Conservation (phyloP, 257 asterid species). For the Marsdenia floribunda region DNA sequence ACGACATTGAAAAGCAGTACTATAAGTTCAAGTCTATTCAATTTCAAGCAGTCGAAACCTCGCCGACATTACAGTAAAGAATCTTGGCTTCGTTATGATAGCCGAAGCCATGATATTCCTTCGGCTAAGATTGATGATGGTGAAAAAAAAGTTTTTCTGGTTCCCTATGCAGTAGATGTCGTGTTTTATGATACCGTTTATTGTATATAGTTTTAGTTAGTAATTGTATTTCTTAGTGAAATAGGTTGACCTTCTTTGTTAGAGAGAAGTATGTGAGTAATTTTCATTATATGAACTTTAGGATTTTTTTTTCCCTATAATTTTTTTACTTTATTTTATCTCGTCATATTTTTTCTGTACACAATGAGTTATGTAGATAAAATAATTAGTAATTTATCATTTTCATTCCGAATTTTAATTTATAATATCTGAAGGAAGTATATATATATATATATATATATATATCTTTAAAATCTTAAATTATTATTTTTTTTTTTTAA, state of each 20-base stretch:
- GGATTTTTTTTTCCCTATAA: too few relatives aligned
- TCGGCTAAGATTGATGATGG: not conserved
- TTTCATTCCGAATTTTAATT: too few relatives aligned
- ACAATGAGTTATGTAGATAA: too few relatives aligned
- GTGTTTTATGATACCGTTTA: not conserved
- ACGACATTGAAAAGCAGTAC: conserved; percentile 20
- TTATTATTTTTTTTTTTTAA: too few relatives aligned
- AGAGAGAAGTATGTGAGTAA: not conserved
- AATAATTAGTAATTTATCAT: too few relatives aligned
- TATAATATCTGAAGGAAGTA: too few relatives aligned
- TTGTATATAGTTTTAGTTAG: not conserved
- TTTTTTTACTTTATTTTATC: too few relatives aligned
- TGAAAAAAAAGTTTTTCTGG: not conserved
- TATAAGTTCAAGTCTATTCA: conserved; percentile 15
- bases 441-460: too few relatives aligned
- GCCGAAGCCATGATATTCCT: too few relatives aligned
- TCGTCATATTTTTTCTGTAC: too few relatives aligned
- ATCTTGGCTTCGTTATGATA: not conserved
- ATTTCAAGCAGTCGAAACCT: conserved; percentile 2
- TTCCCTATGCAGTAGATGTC: not conserved
- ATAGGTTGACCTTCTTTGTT: not conserved
- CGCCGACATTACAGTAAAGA: not conserved
- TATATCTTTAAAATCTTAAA: too few relatives aligned
- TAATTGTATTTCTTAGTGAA: not conserved
- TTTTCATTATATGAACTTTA: too few relatives aligned